phyloP scores from a whole-genome alignment of 108 stramenopile genomes.

The Skeletonema menzelii region DNA sequence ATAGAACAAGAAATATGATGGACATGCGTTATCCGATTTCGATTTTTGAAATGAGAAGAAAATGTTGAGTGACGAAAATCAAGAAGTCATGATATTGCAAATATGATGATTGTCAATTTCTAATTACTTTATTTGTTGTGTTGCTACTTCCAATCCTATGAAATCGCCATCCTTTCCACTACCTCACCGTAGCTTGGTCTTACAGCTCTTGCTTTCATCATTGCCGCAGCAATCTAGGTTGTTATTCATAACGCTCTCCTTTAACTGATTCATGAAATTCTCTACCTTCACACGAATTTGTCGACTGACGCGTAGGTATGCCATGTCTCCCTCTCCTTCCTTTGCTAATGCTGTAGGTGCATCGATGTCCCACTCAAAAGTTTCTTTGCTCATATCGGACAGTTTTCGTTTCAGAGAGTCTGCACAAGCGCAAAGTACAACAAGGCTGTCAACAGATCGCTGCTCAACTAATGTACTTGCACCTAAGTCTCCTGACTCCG shows the following conservation, averaged over 20 bases:
- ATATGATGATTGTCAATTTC: no score
- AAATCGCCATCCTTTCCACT: background rate
- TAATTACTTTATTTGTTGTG: background rate
- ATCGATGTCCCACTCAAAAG: slow-evolving; percentile 45
- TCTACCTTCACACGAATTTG: slow-evolving; percentile 2
- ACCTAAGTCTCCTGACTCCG: background rate
- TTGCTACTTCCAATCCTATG: no score
- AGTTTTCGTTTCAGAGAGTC: slow-evolving; percentile 25
- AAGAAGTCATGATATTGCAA: background rate
- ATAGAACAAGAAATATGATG: slow-evolving; percentile 14
- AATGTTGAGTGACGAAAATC: slow-evolving; percentile 3
- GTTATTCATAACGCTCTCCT: background rate
- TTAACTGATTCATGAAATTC: background rate
- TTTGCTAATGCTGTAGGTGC: slow-evolving; percentile 39
- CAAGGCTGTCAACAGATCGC: slow-evolving; percentile 34
- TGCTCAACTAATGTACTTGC: background rate
- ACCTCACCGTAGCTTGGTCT: background rate
- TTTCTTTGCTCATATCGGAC: slow-evolving; percentile 33
- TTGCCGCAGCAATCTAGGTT: background rate
- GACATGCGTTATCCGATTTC: slow-evolving; percentile 20
- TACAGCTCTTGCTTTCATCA: background rate
- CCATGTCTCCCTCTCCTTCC: slow-evolving; percentile 45
- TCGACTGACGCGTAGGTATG: slow-evolving; percentile 42
- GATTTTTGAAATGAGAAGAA: slow-evolving; percentile 21
- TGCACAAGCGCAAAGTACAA: slow-evolving; percentile 53